phyloP scores from a whole-genome alignment of 2,329 filamentous ascomycete species.

The Fusarium multiceps region DNA sequence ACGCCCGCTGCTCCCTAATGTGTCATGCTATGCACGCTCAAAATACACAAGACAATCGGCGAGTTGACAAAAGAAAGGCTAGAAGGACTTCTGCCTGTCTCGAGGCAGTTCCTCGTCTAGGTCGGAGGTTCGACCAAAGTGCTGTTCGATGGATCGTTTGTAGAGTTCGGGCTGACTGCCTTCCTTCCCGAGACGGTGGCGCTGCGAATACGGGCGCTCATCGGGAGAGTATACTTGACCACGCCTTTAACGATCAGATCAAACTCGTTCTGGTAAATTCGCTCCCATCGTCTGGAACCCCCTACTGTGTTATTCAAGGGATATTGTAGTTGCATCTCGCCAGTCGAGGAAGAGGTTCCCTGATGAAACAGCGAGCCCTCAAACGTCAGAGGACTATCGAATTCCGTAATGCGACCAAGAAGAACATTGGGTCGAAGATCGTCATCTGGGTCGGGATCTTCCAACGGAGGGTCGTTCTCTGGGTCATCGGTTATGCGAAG shows the following conservation, averaged over 20 bases:
- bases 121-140: slow-evolving; percentile 57
- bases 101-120: slow-evolving; percentile 29
- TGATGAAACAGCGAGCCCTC: slow-evolving; percentile 89
- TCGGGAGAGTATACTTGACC: slow-evolving; percentile 79
- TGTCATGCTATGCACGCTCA: slow-evolving; percentile 53
- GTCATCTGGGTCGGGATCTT: slow-evolving; percentile 73
- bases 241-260: slow-evolving; percentile 92
- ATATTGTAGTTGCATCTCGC: slow-evolving; percentile 82
- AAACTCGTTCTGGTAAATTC: slow-evolving; percentile 90
- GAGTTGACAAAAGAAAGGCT: slow-evolving; percentile 43
- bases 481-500: slow-evolving; percentile 49
- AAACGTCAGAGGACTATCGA: slow-evolving; percentile 89
- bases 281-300: slow-evolving; percentile 88
- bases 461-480: slow-evolving; percentile 55
- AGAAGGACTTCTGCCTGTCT: slow-evolving; percentile 33
- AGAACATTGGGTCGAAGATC: slow-evolving; percentile 80
- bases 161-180: slow-evolving; percentile 70
- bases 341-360: slow-evolving; percentile 76
- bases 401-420: slow-evolving; percentile 86
- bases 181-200: slow-evolving; percentile 70
- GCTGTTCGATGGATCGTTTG: slow-evolving; percentile 77
- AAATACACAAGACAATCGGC: slow-evolving; percentile 47
- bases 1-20: slow-evolving; percentile 51
- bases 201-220: slow-evolving; percentile 69
- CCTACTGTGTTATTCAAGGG: slow-evolving; percentile 92